A percentile compares a stretch with the other conserved stretches of the same genome.
Evolutionary conservation across 495 filamentous ascomycete species (phyloP).

Genomic region (Eremomyces bilateralis): DNA sequence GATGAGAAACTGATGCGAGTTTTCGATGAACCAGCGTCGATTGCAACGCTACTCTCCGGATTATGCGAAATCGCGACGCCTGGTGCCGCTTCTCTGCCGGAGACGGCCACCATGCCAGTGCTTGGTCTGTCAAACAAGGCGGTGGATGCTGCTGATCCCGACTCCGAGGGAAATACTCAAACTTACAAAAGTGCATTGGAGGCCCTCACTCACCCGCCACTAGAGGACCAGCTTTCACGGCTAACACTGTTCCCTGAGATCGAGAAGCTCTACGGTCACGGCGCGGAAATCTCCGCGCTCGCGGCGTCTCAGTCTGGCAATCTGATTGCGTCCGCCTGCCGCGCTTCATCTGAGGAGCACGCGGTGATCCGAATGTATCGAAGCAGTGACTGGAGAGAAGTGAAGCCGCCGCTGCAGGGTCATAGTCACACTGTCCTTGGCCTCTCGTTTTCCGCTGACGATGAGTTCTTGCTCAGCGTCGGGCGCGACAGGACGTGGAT

Average conservation of each 20-base stretch:
- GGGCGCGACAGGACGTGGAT: constrained; percentile 83
- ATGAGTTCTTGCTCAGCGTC: constrained; percentile 58
- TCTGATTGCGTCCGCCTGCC: constrained; percentile 80
- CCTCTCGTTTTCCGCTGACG: constrained; percentile 56
- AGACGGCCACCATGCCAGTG: constrained; percentile 82
- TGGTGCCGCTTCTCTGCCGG: constrained; percentile 34
- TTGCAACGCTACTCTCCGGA: constrained; percentile 47
- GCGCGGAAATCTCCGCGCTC: constrained; percentile 89
- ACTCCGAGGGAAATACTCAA: too few species aligned
- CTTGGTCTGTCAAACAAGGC: constrained; percentile 95
- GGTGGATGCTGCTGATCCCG: constrained; percentile 20
- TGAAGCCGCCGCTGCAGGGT: constrained; percentile 56
- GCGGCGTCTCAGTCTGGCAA: constrained; percentile 53
- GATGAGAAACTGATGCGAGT: constrained; percentile 94
- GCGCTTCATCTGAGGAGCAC: constrained; percentile 77
- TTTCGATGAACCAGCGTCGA: constrained; percentile 72
- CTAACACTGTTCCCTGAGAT: constrained; percentile 89
- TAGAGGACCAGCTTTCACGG: constrained; percentile 73
- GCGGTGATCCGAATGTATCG: constrained; percentile 85
- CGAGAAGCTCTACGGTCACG: constrained; percentile 95
- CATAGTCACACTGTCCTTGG: constrained; percentile 71
- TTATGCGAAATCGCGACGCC: constrained; percentile 37
- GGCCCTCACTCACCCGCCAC: constrained; percentile 48
- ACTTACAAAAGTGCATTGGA: constrained; percentile 23
- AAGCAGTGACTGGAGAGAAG: constrained; percentile 64